phyloP scores from a whole-genome alignment of 2,329 filamentous ascomycete species.

The Penicillium sclerotiorum region DNA sequence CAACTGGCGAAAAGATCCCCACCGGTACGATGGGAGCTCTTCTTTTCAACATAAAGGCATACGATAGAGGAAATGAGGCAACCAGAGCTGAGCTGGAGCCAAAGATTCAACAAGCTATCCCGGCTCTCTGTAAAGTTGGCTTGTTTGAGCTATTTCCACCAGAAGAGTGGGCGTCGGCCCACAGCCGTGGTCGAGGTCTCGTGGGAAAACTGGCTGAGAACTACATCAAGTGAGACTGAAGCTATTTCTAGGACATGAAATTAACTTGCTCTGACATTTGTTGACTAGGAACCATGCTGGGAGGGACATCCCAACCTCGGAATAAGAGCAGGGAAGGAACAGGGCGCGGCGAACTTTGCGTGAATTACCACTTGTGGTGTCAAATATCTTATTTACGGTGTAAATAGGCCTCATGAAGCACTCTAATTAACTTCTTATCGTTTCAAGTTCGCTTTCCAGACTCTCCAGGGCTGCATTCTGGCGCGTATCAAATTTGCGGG shows the following conservation, averaged over 20 bases:
- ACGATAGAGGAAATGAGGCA: not conserved
- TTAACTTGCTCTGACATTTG: not conserved
- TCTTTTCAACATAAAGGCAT: constrained; percentile 1
- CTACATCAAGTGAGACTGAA: not conserved
- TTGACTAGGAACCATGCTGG: not conserved
- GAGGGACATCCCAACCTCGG: not conserved
- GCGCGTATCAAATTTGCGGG: too few relatives aligned
- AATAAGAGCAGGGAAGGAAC: not conserved
- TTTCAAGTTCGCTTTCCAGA: too few relatives aligned
- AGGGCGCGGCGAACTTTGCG: not conserved
- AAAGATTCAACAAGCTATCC: not conserved
- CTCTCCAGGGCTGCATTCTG: too few relatives aligned
- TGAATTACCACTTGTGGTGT: too few relatives aligned
- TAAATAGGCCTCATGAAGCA: too few relatives aligned
- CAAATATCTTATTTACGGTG: too few relatives aligned
- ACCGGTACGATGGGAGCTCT: constrained; percentile 6
- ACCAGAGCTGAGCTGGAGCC: not conserved
- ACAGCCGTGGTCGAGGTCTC: not conserved
- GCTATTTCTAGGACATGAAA: accelerated
- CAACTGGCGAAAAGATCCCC: constrained; percentile 1
- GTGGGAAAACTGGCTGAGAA: not conserved
- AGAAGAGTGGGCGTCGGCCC: not conserved
- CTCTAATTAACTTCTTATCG: too few relatives aligned
- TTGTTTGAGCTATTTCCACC: constrained; percentile 3
- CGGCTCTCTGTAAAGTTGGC: not conserved